phyloP scores from a whole-genome alignment of 805 yeast genomes.

The Teunomyces atbi region DNA sequence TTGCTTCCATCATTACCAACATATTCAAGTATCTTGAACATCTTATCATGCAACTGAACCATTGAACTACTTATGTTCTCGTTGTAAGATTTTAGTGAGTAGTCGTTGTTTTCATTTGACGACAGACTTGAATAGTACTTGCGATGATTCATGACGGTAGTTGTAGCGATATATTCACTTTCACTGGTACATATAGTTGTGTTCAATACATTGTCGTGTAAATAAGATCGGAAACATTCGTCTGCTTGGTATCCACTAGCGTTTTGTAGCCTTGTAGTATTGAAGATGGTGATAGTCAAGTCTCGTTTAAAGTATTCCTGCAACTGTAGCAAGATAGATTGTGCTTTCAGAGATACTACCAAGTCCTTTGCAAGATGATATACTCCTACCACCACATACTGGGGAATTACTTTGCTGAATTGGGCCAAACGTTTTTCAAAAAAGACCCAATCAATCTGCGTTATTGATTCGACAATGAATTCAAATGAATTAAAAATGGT shows the following conservation, averaged over 20 bases:
- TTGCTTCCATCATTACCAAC: slow-evolving; percentile 6
- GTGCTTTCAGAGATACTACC: background rate
- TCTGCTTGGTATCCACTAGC: background rate
- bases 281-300: background rate
- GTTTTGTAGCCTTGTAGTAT: background rate
- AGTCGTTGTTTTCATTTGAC: slow-evolving; percentile 6
- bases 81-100: slow-evolving; percentile 9
- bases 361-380: slow-evolving; percentile 18
- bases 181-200: slow-evolving; percentile 24
- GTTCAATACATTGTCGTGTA: slow-evolving; percentile 3
- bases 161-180: slow-evolving; percentile 32
- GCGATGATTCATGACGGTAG: slow-evolving; percentile 28
- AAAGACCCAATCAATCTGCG: slow-evolving; percentile 21
- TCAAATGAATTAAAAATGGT: slow-evolving; percentile 30
- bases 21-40: slow-evolving; percentile 21
- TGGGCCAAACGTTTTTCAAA: slow-evolving; percentile 26
- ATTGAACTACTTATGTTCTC: slow-evolving; percentile 13
- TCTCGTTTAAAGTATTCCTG: background rate
- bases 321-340: background rate
- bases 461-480: slow-evolving; percentile 15
- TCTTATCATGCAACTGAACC: slow-evolving; percentile 22
- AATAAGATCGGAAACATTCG: background rate
- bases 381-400: slow-evolving; percentile 27
- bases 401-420: slow-evolving; percentile 27
- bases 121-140: slow-evolving; percentile 18